Evolutionary conservation across 83 land plant species (phyloP), one percentile per base, ranked within the genome.

Genomic region (Picea abies): DNA sequence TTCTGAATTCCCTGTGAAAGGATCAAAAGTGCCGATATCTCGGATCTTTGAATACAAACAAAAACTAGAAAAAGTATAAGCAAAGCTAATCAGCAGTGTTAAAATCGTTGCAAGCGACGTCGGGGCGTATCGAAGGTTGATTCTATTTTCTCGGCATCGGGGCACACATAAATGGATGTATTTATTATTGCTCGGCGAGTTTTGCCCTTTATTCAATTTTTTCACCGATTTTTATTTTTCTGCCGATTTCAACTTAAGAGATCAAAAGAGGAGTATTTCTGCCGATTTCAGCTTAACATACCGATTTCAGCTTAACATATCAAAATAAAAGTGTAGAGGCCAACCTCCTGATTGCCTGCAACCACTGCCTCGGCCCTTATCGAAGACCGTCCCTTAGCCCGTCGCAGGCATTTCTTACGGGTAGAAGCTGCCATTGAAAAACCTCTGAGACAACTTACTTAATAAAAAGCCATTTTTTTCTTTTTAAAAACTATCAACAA

Each of bases 41-140:
- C 15, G 5, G 44, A 69, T 35, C 73, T 69, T 69, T 35, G n/a
- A 35, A 69, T 25, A 0, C 1, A 35, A 69, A 69, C 44, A 32
- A 16, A 69, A 35, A 69, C 44, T 35, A 47, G 10, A 96, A 95
- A 61, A 97, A 89, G 20, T 12, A 56, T 52, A 52, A 10, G 11
- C 56, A 52, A 11, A 52, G 0, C 1, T 52, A 52, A 52, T 52
- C 14, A 52, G 14, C 56, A 47, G 52, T 47, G 52, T 47, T 47
- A 47, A 47, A 47, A 7, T 41, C 44, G 44, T 41, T 41, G 44
- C 44, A 41, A 5, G 44, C 44, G 44, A 6, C 44, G 44, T 41
- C 0, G 44, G 44, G 6, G 6, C 41, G 0, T 41, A 41, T 41
- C 5, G 6, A 41, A 41, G 49, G 49, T 44, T 44, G 49, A 44